Conservation (phyloP, 768 basidiomycete species). For the Lentinula raphanica region DNA sequence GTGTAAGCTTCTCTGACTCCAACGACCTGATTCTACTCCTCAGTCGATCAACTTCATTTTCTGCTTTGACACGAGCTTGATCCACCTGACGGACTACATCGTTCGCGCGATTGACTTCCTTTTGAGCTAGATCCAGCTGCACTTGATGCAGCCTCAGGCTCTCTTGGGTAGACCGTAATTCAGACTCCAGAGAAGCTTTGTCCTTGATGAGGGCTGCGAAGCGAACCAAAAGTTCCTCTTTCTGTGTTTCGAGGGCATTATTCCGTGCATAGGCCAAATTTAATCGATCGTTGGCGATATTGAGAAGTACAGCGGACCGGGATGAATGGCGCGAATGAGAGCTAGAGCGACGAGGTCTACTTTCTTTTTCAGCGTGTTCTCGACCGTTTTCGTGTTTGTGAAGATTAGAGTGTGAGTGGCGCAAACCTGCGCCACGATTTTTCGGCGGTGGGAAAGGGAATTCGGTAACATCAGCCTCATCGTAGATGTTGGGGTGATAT, state of each 20-base stretch:
- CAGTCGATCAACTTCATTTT: background rate
- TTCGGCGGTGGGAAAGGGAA: background rate
- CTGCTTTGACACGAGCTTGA: slow-evolving; percentile 2
- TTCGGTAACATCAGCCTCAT: background rate
- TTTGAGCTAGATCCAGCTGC: background rate
- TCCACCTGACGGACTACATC: slow-evolving; percentile 2
- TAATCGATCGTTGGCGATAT: slow-evolving; percentile 3
- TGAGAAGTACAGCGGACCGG: background rate
- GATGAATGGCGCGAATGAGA: slow-evolving; percentile 4
- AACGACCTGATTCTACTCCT: slow-evolving; percentile 1
- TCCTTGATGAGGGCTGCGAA: slow-evolving; percentile 1
- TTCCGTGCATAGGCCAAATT: background rate
- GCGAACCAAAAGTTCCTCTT: background rate
- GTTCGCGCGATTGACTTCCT: slow-evolving; percentile 1
- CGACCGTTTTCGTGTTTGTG: background rate
- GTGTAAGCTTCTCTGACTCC: background rate
- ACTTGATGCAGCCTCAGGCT: background rate
- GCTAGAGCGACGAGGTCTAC: slow-evolving; percentile 1
- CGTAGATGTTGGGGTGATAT: background rate
- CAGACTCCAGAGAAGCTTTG: background rate
- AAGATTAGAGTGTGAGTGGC: background rate
- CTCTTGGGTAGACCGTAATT: background rate
- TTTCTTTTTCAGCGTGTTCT: background rate
- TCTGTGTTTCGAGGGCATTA: background rate
- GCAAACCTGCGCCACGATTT: background rate